A percentile compares a stretch with the other conserved stretches of the same genome.
These are phyloP conservation scores for Arctium minus DNA, from an alignment of 129 eudicot species.

Conservation along the genomic window DNA sequence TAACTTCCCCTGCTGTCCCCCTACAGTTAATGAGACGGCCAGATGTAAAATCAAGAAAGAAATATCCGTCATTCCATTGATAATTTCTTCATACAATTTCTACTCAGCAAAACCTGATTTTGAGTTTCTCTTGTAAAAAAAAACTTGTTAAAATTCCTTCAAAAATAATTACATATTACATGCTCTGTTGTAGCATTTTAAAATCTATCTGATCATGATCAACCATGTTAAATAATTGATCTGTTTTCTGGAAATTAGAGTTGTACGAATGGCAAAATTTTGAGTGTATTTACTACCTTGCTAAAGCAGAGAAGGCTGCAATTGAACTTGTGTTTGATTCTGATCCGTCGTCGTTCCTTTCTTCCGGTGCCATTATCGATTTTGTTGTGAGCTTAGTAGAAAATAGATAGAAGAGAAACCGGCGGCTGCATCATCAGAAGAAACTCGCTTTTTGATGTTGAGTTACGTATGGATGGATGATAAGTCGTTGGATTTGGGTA, in stretches of 20 bases:
- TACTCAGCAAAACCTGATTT: too few species aligned
- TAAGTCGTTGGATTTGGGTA: too few species aligned
- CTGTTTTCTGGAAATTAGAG: neutral
- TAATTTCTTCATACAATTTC: too few species aligned
- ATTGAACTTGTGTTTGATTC: neutral
- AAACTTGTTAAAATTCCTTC: too few species aligned
- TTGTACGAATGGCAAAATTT: neutral
- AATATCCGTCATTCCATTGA: neutral
- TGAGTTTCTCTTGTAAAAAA: too few species aligned
- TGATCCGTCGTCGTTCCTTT: conserved; percentile 1
- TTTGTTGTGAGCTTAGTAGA: neutral
- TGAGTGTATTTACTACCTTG: conserved; percentile 3
- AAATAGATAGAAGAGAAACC: neutral
- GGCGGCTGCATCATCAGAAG: neutral
- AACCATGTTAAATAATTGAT: neutral
- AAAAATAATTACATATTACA: too few species aligned
- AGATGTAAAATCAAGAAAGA: neutral
- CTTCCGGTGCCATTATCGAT: conserved; percentile 8
- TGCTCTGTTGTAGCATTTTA: too few species aligned
- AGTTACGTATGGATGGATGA: too few species aligned
- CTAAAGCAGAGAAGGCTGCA: neutral
- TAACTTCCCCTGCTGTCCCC: too few species aligned
- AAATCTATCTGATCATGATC: neutral
- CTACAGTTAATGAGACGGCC: too few species aligned
- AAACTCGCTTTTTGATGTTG: neutral